Evolutionary conservation across 805 yeast species (phyloP), one percentile per base, ranked within the genome.

Genomic region (Blastobotrys peoriensis): DNA sequence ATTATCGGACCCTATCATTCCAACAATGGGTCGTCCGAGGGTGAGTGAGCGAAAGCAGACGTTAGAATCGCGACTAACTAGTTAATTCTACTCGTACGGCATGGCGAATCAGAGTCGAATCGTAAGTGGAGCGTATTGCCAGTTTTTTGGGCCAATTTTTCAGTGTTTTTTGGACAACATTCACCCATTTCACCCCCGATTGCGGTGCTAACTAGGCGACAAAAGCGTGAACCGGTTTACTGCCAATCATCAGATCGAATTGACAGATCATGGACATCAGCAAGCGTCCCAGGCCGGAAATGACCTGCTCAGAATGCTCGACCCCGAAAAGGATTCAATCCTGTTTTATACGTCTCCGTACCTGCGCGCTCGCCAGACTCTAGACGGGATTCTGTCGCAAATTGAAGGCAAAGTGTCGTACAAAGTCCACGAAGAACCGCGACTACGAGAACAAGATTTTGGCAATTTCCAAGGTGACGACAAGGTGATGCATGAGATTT

Each of bases 401-500:
- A 71, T 79, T 49, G 66, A 65, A 4, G 65, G 60, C 8, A 62
- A 57, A 39, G 53, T 80, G 6, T 67, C 69, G 3, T 81, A 78
- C 54, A 69, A 73, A 33, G 76, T 83, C 2, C 74, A 78, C 53
- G 97, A 89, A 61, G 97, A 89, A 59, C 95, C 96, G 9, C 67
- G 96, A 44, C 78, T 89, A 76, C 71, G 97, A 50, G 97, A 89
- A 60, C 97, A 89, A 63, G 97, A 89, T 62, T 89, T 89, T 59
- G 97, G 97, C 17, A 88, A 88, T 60, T 88, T 87, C 63, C 97
- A 88, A 66, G 74, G 81, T 0, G 74, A 78, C 1, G 62, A 64
- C 36, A 79, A 77, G 44, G 84, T 78, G 52, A 88, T 88, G 95
- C 82, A 81, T 53, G 69, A 72, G 53, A 82, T 87, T 27, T 83